Evolutionary conservation across 2,329 filamentous ascomycete species (phyloP).

Genomic region (Apiospora aurea): DNA sequence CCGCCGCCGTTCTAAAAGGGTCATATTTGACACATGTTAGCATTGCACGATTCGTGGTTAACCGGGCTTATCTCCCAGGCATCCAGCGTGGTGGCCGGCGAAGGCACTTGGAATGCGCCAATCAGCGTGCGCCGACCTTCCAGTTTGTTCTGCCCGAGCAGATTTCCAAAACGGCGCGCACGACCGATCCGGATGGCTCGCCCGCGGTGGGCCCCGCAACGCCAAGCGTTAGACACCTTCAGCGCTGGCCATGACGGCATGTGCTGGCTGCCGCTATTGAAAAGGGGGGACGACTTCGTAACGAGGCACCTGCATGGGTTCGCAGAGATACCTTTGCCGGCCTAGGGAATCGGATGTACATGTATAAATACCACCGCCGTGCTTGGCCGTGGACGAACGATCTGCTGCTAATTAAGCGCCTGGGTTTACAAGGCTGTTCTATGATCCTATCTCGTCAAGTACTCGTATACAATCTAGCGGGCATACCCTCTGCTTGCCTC

Average conservation of each 20-base stretch:
- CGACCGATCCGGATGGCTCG: neutral
- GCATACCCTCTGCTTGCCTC: too few species aligned
- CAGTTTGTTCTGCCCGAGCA: conserved; percentile 10
- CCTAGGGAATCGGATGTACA: neutral
- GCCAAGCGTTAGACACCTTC: neutral
- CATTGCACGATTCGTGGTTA: too few species aligned
- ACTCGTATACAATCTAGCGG: too few species aligned
- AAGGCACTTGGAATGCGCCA: neutral
- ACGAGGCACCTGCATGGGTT: neutral
- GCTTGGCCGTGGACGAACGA: too few species aligned
- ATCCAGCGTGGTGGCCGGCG: neutral
- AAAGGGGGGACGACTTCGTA: neutral
- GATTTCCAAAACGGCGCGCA: neutral
- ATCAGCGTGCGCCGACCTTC: neutral
- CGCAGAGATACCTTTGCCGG: neutral
- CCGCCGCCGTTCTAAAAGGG: neutral
- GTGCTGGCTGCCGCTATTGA: too few species aligned
- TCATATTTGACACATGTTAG: too few species aligned
- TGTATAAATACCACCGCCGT: neutral
- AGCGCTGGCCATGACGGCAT: too few species aligned
- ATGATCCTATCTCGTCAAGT: too few species aligned
- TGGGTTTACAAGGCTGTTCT: too few species aligned
- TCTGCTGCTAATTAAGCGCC: too few species aligned
- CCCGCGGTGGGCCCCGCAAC: neutral
- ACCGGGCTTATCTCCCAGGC: too few species aligned